Evolutionary conservation across 441 rosid genomes (phyloP).

Genomic region (Aleurites moluccanus): DNA sequence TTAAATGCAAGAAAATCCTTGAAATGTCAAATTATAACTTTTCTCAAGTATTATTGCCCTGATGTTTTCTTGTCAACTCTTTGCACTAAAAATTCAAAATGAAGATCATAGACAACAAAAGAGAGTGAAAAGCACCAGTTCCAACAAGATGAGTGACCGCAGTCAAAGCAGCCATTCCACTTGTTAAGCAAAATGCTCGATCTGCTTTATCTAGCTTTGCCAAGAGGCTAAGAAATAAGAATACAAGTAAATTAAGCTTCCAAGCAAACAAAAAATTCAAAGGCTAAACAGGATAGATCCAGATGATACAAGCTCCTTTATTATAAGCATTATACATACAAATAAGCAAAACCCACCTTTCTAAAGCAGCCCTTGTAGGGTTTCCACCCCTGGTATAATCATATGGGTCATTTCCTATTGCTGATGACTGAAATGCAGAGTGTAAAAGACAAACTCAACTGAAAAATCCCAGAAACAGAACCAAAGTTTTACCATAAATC

Average conservation of each 20-base stretch:
- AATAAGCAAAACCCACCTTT: slow-evolving; percentile 50
- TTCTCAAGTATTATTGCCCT: too few relatives aligned
- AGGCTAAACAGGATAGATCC: background rate
- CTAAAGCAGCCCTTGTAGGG: slow-evolving; percentile 84
- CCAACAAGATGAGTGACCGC: slow-evolving; percentile 75
- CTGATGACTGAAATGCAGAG: slow-evolving; percentile 61
- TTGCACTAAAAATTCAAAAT: too few relatives aligned
- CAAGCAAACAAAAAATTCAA: background rate
- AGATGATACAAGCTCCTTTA: too few relatives aligned
- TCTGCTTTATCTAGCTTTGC: slow-evolving; percentile 96
- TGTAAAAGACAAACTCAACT: slow-evolving; percentile 5
- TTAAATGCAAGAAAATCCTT: background rate
- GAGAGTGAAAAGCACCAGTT: slow-evolving; percentile 44
- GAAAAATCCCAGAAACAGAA: background rate
- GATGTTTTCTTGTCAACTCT: too few relatives aligned
- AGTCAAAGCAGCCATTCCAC: slow-evolving; percentile 98
- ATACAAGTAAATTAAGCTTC: slow-evolving; percentile 14
- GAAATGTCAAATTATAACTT: background rate
- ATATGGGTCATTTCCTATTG: slow-evolving; percentile 72
- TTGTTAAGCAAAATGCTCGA: slow-evolving; percentile 92
- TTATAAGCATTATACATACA: background rate
- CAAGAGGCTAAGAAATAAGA: slow-evolving; percentile 56
- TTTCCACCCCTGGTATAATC: slow-evolving; percentile 98
- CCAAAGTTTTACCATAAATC: background rate
- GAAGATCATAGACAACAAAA: background rate